A percentile compares a stretch with the other conserved stretches of the same genome.
phyloP scores from a whole-genome alignment of 2,329 filamentous ascomycete species.

The Podosphaera aphanis region DNA sequence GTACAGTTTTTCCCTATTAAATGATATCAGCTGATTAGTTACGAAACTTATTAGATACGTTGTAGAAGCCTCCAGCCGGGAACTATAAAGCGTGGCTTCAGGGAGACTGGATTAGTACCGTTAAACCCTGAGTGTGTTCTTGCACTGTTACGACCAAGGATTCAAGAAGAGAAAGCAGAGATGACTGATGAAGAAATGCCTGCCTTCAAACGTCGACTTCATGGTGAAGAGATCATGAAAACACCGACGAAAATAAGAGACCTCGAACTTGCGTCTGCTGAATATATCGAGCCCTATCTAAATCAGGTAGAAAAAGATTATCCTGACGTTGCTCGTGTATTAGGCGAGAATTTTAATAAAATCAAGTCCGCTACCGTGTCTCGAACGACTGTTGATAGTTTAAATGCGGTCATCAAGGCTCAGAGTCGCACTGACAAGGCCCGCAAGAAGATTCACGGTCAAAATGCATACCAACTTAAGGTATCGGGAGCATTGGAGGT shows the following conservation, averaged over 20 bases:
- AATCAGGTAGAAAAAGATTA: background rate
- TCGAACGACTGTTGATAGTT: background rate
- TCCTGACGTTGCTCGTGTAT: background rate
- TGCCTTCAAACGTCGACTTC: background rate
- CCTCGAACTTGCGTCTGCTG: slow-evolving; percentile 1
- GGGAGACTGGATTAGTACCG: too few species aligned
- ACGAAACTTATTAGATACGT: too few species aligned
- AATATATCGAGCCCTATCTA: background rate
- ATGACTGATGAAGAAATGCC: background rate
- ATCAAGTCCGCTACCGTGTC: background rate
- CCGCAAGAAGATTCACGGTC: too few species aligned
- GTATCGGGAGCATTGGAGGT: too few species aligned
- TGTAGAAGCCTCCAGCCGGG: too few species aligned
- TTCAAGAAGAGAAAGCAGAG: background rate
- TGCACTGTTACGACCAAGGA: background rate
- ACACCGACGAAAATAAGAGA: background rate
- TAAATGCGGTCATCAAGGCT: too few species aligned
- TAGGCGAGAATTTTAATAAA: background rate
- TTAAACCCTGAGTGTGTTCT: background rate
- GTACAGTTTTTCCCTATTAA: too few species aligned
- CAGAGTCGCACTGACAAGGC: too few species aligned
- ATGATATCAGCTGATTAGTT: too few species aligned
- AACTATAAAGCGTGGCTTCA: too few species aligned
- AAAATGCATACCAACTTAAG: too few species aligned
- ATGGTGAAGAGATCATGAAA: background rate